Conservation (phyloP, 1,284 basidiomycete species). For the Sporisorium reilianum region DNA sequence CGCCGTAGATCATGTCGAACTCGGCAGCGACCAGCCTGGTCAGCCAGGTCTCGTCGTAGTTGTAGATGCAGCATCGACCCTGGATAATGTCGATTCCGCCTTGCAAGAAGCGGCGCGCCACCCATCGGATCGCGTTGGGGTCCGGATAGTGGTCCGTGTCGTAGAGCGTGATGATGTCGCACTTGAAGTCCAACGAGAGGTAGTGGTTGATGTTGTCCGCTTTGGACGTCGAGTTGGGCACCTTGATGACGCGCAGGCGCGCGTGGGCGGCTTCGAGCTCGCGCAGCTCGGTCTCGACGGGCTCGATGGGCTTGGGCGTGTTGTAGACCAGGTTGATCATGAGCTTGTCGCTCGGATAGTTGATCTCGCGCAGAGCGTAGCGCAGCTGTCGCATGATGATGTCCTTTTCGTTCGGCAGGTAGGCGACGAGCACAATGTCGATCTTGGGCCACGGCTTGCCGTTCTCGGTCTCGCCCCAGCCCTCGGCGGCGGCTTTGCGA, state of each 20-base stretch:
- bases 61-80: conserved; percentile 63
- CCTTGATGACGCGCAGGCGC: conserved; percentile 55
- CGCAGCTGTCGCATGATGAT: conserved; percentile 62
- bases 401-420: conserved; percentile 63
- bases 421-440: conserved; percentile 62
- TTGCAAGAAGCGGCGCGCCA: conserved; percentile 52
- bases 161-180: conserved; percentile 62
- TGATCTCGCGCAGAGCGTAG: conserved; percentile 58
- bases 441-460: conserved; percentile 55
- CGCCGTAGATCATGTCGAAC: conserved; percentile 64
- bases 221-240: conserved; percentile 60
- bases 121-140: conserved; percentile 57
- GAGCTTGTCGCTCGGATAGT: conserved; percentile 56
- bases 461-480: conserved; percentile 48
- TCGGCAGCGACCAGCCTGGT: conserved; percentile 58
- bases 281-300: conserved; percentile 49
- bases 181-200: conserved; percentile 53
- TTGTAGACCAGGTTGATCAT: conserved; percentile 65
- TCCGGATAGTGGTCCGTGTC: conserved; percentile 64
- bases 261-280: conserved; percentile 48
- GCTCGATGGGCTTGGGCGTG: conserved; percentile 59
- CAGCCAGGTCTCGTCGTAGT: conserved; percentile 55
- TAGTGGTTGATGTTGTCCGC: conserved; percentile 64
- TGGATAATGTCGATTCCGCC: conserved; percentile 66
- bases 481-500: conserved; percentile 52